Percentiles rank a stretch among this genome's conserved stretches.
phyloP scores from a whole-genome alignment of 805 yeast species.

The Komagataella pastoris region DNA sequence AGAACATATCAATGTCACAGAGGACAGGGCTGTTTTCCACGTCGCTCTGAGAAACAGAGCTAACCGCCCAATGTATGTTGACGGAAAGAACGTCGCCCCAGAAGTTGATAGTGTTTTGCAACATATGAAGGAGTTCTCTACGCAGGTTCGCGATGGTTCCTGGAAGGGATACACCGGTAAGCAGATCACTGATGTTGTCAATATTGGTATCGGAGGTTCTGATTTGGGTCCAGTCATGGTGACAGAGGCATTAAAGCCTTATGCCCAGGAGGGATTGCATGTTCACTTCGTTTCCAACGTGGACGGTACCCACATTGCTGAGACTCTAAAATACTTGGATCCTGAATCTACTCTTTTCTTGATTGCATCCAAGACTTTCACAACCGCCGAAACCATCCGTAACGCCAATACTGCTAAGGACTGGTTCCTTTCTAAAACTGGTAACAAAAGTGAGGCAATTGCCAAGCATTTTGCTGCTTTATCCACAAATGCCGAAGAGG shows the following conservation, averaged over 20 bases:
- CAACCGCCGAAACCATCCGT: slow-evolving; percentile 96
- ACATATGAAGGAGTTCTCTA: slow-evolving; percentile 95
- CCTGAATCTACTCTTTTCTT: slow-evolving; percentile 89
- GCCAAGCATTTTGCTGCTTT: slow-evolving; percentile 97
- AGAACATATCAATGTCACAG: slow-evolving; percentile 89
- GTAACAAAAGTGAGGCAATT: slow-evolving; percentile 56
- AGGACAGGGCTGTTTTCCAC: slow-evolving; percentile 94
- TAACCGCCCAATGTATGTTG: slow-evolving; percentile 72
- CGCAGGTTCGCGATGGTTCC: slow-evolving; percentile 76
- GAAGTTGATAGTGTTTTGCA: slow-evolving; percentile 85
- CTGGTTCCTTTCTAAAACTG: slow-evolving; percentile 70
- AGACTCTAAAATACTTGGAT: slow-evolving; percentile 62
- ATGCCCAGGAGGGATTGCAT: slow-evolving; percentile 56
- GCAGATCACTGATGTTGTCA: slow-evolving; percentile 84
- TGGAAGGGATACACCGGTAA: slow-evolving; percentile 98
- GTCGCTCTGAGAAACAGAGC: slow-evolving; percentile 93
- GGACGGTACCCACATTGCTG: slow-evolving; percentile 96
- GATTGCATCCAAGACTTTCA: slow-evolving; percentile 95
- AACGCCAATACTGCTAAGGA: slow-evolving; percentile 91
- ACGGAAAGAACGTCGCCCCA: slow-evolving; percentile 79
- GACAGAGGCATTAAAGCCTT: slow-evolving; percentile 92
- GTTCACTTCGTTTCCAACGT: slow-evolving; percentile 96
- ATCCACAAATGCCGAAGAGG: slow-evolving; percentile 87
- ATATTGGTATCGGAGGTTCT: slow-evolving; percentile 98
- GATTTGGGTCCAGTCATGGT: slow-evolving; percentile 99